Base-by-base conservation (phyloP, 176 grass and related monocot genomes). In the Aechmea fasciata region DNA sequence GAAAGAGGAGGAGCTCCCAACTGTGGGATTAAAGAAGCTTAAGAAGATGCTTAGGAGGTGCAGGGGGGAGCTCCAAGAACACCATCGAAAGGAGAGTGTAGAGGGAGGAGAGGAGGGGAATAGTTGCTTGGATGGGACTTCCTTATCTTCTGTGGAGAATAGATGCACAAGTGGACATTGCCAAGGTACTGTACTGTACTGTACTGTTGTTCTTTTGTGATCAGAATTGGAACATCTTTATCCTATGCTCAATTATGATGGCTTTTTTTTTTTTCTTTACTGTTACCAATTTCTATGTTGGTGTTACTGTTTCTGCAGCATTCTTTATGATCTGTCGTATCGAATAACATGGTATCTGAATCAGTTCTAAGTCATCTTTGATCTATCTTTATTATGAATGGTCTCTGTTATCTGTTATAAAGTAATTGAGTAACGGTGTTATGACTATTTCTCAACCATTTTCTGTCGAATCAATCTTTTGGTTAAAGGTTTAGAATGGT, bases 41-140 rank as follows among this genome's bases (percentile, higher is more conserved):
- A 96, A 96, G 75, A 96, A 91, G 72, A 81, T 85, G 66, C 83
- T 96, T 67, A 96, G 89, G 70, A 79, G 73, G 49, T 96, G 92
- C 41, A 77, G 79, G 17, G 51, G 62, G 23, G 75, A 86, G 17
- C 66, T 83, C 77, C 52, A 48, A 2, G 25, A 52, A 4, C 68
- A 69, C 71, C 65, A 69, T 12, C 54, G 49, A 23, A 24, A 52
- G 25, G 41, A 52, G 15, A 57, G 26, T 0, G 14, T 47, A 17
- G 65, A 17, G 11, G 48, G 61, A 33, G n/a, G 52, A 47, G 18
- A 48, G 66, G 65, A 57, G 6, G 52, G 68, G 33, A 41, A 41
- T 41, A 41, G 7, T 41, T 59, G 14, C 57, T 70, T 62, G 10
- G 61, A 71, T 73, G 62, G 51, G 2, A 2, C 10, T 63, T 57